These are phyloP conservation scores for Helichrysum umbraculigerum DNA, from an alignment of 129 eudicot species.

Conservation along the genomic window DNA sequence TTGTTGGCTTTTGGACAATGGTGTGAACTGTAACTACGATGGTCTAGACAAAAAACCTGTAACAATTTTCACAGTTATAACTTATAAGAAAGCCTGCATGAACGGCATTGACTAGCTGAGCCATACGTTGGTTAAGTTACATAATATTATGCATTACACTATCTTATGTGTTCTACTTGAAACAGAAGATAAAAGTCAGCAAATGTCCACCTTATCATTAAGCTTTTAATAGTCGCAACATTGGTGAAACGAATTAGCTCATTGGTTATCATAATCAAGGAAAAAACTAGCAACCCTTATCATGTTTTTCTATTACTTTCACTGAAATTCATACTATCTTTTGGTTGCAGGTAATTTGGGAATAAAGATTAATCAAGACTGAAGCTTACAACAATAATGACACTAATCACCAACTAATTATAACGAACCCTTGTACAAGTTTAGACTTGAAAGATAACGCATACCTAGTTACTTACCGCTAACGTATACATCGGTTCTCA, in stretches of 20 bases:
- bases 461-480: too few relatives aligned
- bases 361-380: too few relatives aligned
- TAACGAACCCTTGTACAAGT: too few relatives aligned
- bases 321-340: background rate
- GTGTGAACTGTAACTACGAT: constrained; percentile 77
- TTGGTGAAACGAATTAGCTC: background rate
- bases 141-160: background rate
- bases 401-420: too few relatives aligned
- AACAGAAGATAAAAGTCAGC: background rate
- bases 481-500: too few relatives aligned
- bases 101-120: background rate
- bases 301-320: background rate
- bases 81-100: background rate
- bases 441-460: too few relatives aligned
- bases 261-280: background rate
- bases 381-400: too few relatives aligned
- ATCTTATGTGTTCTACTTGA: background rate
- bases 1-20: constrained; percentile 83
- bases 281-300: background rate
- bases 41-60: constrained; percentile 91
- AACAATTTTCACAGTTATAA: background rate
- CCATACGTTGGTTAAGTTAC: background rate
- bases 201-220: background rate
- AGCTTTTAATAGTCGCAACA: background rate
- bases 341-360: too few relatives aligned